Conservation (phyloP, 129 eudicot genomes). For the Helianthus tuberosus region DNA sequence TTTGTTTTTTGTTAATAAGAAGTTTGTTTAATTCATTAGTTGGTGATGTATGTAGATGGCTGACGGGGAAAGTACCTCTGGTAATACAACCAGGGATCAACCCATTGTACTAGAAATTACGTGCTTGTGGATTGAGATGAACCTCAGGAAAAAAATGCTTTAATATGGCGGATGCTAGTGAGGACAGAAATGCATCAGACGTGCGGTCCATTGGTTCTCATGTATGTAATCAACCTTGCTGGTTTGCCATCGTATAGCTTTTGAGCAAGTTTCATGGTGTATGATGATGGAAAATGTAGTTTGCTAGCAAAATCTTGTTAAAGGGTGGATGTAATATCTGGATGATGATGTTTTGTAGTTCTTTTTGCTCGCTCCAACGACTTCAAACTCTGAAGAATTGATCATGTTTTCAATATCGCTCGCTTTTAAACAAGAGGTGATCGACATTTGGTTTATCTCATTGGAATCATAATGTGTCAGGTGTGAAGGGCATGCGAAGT, state of each 20-base stretch:
- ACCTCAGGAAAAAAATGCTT: slow-evolving; percentile 10
- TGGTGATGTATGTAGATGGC: slow-evolving; percentile 30
- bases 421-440: too few species aligned
- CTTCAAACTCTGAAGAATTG: slow-evolving; percentile 53
- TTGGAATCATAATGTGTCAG: slow-evolving; percentile 68
- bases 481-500: slow-evolving; percentile 40
- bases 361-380: slow-evolving; percentile 50
- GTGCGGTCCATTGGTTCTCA: slow-evolving; percentile 92
- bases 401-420: slow-evolving; percentile 44
- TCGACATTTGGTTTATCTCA: slow-evolving; percentile 60
- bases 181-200: slow-evolving; percentile 50
- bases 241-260: slow-evolving; percentile 81
- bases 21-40: not conserved
- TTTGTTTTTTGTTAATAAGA: not conserved
- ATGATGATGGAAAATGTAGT: slow-evolving; percentile 64
- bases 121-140: slow-evolving; percentile 15
- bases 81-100: slow-evolving; percentile 19
- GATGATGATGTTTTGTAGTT: slow-evolving; percentile 62
- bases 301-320: slow-evolving; percentile 98
- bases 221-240: slow-evolving; percentile 83
- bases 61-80: slow-evolving; percentile 26
- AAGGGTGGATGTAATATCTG: slow-evolving; percentile 87
- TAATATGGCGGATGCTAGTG: slow-evolving; percentile 13
- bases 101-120: slow-evolving; percentile 9
- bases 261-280: slow-evolving; percentile 91